Percentiles rank a stretch among this genome's conserved stretches.
These are phyloP conservation scores for Venustampulla echinocandica DNA, from an alignment of 495 filamentous ascomycete species.

Conservation along the genomic window DNA sequence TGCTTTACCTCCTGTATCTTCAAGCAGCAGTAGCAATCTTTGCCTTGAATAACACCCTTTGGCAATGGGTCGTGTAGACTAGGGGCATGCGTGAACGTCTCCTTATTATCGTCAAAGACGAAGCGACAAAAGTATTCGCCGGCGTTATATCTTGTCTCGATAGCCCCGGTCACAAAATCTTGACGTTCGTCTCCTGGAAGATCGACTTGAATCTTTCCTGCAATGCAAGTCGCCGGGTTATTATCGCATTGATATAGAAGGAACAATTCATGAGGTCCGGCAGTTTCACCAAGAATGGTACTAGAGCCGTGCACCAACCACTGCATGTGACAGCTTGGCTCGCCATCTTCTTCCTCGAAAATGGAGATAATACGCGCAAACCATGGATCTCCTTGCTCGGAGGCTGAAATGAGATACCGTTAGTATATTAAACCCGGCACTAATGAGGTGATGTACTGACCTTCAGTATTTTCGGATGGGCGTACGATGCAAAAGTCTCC, in stretches of 20 bases:
- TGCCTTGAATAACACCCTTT: too few relatives aligned
- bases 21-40: neutral
- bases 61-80: neutral
- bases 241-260: slow-evolving; percentile 5
- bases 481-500: too few relatives aligned
- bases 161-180: neutral
- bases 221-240: neutral
- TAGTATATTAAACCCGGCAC: too few relatives aligned
- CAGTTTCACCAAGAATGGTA: slow-evolving; percentile 7
- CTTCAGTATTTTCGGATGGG: too few relatives aligned
- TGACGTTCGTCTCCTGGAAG: neutral
- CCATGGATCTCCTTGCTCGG: too few relatives aligned
- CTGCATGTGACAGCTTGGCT: slow-evolving; percentile 1
- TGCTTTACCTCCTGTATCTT: neutral
- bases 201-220: slow-evolving; percentile 2
- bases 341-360: neutral
- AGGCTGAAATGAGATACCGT: too few relatives aligned
- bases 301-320: slow-evolving; percentile 8
- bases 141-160: neutral
- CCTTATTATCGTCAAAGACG: neutral
- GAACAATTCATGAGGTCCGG: slow-evolving; percentile 7
- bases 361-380: slow-evolving; percentile 6
- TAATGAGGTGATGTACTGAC: too few relatives aligned
- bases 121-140: slow-evolving; percentile 9
- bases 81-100: slow-evolving; percentile 1